These are phyloP conservation scores for Podila verticillata DNA, from an alignment of 192 early-diverging fungal genomes.

Conservation along the genomic window DNA sequence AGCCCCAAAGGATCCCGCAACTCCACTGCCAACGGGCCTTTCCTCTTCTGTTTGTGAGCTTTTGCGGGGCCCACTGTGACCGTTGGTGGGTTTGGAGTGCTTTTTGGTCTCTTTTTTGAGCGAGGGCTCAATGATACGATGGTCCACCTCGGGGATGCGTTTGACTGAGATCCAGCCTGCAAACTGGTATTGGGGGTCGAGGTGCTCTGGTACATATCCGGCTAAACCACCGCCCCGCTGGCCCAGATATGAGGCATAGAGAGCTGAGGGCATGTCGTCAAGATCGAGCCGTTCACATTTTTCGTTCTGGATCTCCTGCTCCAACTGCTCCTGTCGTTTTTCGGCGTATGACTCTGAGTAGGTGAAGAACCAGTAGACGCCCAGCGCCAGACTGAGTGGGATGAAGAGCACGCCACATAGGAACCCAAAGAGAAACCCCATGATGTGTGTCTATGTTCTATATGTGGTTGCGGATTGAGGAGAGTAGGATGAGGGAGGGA, in stretches of 20 bases:
- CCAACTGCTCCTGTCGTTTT: conserved; percentile 4
- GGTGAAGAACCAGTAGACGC: conserved; percentile 38
- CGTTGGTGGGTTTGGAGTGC: conserved; percentile 2
- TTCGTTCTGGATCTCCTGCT: conserved; percentile 16
- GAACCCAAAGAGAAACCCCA: conserved; percentile 45
- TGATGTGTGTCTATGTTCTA: background rate
- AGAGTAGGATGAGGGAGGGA: background rate
- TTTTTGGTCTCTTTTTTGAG: conserved; percentile 36
- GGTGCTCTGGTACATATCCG: conserved; percentile 30
- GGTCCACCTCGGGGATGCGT: conserved; percentile 43
- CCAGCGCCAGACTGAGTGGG: conserved; percentile 21
- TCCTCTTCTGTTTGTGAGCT: conserved; percentile 12
- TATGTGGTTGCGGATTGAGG: background rate
- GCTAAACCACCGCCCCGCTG: conserved; percentile 15
- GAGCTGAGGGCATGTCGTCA: conserved; percentile 32
- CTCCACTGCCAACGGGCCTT: conserved; percentile 9
- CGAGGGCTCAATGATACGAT: conserved; percentile 45
- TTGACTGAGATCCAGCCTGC: conserved; percentile 50
- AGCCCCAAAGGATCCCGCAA: conserved; percentile 25
- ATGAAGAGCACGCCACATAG: conserved; percentile 39
- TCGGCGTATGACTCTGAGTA: conserved; percentile 34
- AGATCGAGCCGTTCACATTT: conserved; percentile 20
- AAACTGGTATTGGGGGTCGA: conserved; percentile 48
- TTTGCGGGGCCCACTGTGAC: background rate
- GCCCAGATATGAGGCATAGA: conserved; percentile 37